Conservation (phyloP, 345 rosid genomes). For the Ceriops zippeliana region DNA sequence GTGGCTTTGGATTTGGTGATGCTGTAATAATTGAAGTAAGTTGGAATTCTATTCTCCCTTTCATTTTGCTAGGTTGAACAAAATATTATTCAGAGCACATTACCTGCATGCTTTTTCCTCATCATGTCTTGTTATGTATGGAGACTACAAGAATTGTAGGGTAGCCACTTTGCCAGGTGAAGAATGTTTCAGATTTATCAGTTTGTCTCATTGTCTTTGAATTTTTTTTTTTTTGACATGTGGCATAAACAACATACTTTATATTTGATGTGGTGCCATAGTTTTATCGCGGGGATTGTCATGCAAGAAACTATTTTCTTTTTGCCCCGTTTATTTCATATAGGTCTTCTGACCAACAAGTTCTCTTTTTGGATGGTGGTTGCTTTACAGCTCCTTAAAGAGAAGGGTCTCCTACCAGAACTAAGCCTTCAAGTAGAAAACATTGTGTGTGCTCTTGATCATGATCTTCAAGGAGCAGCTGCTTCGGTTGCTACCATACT, state of each 20-base stretch:
- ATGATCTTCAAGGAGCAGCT: constrained; percentile 78
- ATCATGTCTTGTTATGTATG: neutral
- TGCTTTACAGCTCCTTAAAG: constrained; percentile 66
- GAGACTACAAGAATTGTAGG: no score
- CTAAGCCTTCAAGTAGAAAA: constrained; percentile 59
- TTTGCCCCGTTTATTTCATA: neutral
- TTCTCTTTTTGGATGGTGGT: neutral
- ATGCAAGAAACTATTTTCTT: neutral
- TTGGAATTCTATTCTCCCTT: neutral
- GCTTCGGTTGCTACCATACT: constrained; percentile 69
- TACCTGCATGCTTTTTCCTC: neutral
- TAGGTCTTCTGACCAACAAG: neutral
- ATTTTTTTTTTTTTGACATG: neutral
- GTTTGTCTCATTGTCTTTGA: neutral
- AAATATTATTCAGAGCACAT: no score
- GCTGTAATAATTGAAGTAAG: constrained; percentile 92
- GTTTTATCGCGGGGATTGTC: neutral
- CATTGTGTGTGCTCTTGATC: constrained; percentile 79
- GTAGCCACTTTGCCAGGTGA: no score
- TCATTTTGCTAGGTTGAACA: neutral
- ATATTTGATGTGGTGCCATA: neutral
- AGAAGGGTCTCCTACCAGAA: constrained; percentile 71
- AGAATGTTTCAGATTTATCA: neutral
- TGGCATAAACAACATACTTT: neutral
- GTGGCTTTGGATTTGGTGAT: constrained; percentile 98